These are phyloP conservation scores for Neonectria hederae DNA, from an alignment of 2,329 filamentous ascomycete species.

Conservation along the genomic window DNA sequence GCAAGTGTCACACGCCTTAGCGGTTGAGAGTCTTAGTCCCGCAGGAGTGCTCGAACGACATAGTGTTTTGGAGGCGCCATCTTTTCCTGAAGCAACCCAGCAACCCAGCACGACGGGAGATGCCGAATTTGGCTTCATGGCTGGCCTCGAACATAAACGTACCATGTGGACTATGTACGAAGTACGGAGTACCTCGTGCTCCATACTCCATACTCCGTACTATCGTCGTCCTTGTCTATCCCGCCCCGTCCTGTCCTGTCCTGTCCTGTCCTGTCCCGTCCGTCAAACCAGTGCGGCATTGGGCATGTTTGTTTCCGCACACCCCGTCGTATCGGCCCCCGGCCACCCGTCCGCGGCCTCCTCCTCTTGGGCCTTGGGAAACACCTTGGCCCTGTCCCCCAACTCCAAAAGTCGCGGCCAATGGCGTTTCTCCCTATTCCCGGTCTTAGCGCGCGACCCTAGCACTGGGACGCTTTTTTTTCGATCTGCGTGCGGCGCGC, in stretches of 20 bases:
- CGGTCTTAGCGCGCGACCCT: conserved; percentile 40
- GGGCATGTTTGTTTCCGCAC: conserved; percentile 23
- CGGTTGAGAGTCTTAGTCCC: conserved; percentile 10
- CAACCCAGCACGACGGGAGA: conserved; percentile 27
- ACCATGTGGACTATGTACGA: neutral
- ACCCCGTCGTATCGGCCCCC: conserved; percentile 25
- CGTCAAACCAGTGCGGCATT: conserved; percentile 30
- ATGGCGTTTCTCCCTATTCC: conserved; percentile 22
- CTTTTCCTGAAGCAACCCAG: conserved; percentile 28
- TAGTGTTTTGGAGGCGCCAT: conserved; percentile 14
- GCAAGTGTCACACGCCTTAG: conserved; percentile 20
- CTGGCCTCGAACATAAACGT: conserved; percentile 31
- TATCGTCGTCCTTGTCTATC: too few relatives aligned
- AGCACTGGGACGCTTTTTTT: conserved; percentile 1
- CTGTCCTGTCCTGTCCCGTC: conserved; percentile 15
- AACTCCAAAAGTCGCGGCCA: neutral
- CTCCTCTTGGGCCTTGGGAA: conserved; percentile 21
- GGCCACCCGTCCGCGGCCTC: conserved; percentile 9
- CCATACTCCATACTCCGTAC: neutral
- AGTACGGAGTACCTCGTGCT: too few relatives aligned
- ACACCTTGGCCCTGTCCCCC: conserved; percentile 5
- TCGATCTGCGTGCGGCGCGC: conserved; percentile 20
- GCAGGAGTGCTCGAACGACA: conserved; percentile 19
- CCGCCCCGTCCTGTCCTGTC: neutral
- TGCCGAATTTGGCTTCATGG: conserved; percentile 35